Evolutionary conservation across 2,329 filamentous ascomycete species (phyloP).

Genomic region (Hypoxylon sp.): DNA sequence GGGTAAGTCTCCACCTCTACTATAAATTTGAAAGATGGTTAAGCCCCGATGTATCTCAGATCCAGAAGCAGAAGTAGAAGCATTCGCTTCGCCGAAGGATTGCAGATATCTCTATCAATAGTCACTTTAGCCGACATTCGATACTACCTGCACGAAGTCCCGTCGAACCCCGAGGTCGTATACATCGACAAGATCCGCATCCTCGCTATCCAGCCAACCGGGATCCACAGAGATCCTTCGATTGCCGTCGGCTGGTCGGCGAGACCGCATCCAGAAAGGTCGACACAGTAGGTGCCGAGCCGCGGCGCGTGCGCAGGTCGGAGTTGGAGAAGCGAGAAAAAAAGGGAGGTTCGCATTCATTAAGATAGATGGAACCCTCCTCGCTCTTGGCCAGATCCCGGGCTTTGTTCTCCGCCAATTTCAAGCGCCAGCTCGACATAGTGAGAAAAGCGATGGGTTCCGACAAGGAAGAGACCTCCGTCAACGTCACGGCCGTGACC

Average conservation of each 20-base stretch:
- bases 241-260: conserved; percentile 4
- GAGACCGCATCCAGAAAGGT: not conserved
- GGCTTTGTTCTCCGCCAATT: not conserved
- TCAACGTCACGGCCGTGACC: not conserved
- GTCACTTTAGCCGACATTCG: conserved; percentile 26
- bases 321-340: too few relatives aligned
- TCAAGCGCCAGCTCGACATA: not conserved
- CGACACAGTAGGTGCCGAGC: conserved; percentile 12
- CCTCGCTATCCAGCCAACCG: conserved; percentile 9
- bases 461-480: conserved; percentile 12
- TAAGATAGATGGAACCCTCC: conserved; percentile 1
- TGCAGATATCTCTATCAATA: conserved; percentile 10
- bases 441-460: conserved; percentile 12
- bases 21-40: too few relatives aligned
- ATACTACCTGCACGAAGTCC: conserved; percentile 7
- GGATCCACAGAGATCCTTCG: conserved; percentile 4
- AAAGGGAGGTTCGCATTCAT: not conserved
- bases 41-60: too few relatives aligned
- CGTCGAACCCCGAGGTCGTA: not conserved
- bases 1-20: too few relatives aligned
- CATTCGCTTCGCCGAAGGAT: not conserved
- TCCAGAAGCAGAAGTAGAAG: not conserved
- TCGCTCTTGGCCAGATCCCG: not conserved
- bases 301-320: not conserved
- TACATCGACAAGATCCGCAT: not conserved